Evolutionary conservation across 2,329 filamentous ascomycete genomes (phyloP).

Genomic region (Penicillium sp.): DNA sequence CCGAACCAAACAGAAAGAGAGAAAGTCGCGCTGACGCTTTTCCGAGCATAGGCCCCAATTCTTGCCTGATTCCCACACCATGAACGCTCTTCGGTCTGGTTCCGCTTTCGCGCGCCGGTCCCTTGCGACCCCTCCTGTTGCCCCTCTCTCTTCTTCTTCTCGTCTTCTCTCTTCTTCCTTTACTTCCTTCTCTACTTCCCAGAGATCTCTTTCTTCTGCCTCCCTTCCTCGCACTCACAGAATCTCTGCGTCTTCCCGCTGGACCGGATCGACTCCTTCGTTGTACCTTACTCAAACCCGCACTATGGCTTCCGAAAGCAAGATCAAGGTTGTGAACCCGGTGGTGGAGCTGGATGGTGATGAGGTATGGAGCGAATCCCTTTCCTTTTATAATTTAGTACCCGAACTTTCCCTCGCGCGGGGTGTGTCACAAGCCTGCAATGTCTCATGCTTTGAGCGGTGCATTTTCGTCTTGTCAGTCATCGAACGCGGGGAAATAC

Average conservation of each 20-base stretch:
- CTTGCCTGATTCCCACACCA: slow-evolving; percentile 14
- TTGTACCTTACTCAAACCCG: slow-evolving; percentile 39
- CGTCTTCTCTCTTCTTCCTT: slow-evolving; percentile 29
- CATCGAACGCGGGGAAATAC: slow-evolving; percentile 34
- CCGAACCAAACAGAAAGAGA: slow-evolving; percentile 22
- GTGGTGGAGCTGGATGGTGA: slow-evolving; percentile 95
- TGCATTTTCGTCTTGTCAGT: slow-evolving; percentile 28
- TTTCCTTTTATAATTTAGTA: slow-evolving; percentile 16
- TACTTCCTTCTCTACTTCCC: slow-evolving; percentile 24
- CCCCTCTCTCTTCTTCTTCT: slow-evolving; percentile 31
- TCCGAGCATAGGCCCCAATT: neutral
- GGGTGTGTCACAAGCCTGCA: slow-evolving; percentile 21
- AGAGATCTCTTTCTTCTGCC: slow-evolving; percentile 27
- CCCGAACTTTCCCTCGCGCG: slow-evolving; percentile 8
- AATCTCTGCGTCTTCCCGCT: slow-evolving; percentile 28
- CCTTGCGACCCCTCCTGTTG: slow-evolving; percentile 27
- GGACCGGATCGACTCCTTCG: slow-evolving; percentile 29
- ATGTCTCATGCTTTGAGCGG: slow-evolving; percentile 11
- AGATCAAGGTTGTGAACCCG: slow-evolving; percentile 99
- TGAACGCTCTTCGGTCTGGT: slow-evolving; percentile 40
- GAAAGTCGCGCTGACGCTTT: slow-evolving; percentile 19
- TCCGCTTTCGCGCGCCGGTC: slow-evolving; percentile 41
- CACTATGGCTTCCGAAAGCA: slow-evolving; percentile 57
- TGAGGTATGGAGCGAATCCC: slow-evolving; percentile 46
- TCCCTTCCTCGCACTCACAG: slow-evolving; percentile 22